Base-by-base conservation (phyloP, 2,329 filamentous ascomycete genomes). In the Gaeumannomyces tritici region DNA sequence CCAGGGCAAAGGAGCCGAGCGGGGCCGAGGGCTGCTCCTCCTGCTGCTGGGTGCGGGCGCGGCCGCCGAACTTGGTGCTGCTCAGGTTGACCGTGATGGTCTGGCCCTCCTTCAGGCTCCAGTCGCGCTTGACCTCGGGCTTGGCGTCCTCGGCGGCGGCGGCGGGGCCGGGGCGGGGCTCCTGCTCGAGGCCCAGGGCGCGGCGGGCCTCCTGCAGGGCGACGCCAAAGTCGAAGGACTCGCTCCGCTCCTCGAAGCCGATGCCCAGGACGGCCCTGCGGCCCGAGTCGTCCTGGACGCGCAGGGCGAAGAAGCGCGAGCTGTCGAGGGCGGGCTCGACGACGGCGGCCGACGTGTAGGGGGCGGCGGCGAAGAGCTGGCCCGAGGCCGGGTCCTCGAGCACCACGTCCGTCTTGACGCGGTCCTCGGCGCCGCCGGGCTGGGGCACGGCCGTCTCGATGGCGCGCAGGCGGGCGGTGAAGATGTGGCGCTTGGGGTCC, bases 51-150 rank as follows among this genome's bases (percentile, higher is more conserved):
- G 62, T 66, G 57, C 63, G 63, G 65, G 72, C 79, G 67, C 84
- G 79, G 67, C 80, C 74, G 21, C 79, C 80, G 64, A 83, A 79
- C 66, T 79, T 79, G 59, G 74, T 74, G 47, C 79, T 82, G 27
- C 85, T 84, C 61, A 95, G 81, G 72, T 89, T 90, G 66, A 96
- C 87, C 28, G 88, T 91, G 68, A 96, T 96, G 24, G 89, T 96
- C 80, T 96, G 89, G 13, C 91, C 91, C 64, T 93, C 91, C 74
- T 96, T 96, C 66, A 96, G 74, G 69, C 89, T 93, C 71, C 91
- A 92, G 70, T 96, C 91, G 67, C 83, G 84, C 75, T 86, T 88
- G 70, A 84, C 83, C 63, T 79, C 76, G 55, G 75, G 75, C 63
- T 74, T 73, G 69, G 7, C 70, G 33, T 15, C 18, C 33, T 15